phyloP scores from a whole-genome alignment of 352 stramenopile genomes.

The Phytophthora pinifolia region DNA sequence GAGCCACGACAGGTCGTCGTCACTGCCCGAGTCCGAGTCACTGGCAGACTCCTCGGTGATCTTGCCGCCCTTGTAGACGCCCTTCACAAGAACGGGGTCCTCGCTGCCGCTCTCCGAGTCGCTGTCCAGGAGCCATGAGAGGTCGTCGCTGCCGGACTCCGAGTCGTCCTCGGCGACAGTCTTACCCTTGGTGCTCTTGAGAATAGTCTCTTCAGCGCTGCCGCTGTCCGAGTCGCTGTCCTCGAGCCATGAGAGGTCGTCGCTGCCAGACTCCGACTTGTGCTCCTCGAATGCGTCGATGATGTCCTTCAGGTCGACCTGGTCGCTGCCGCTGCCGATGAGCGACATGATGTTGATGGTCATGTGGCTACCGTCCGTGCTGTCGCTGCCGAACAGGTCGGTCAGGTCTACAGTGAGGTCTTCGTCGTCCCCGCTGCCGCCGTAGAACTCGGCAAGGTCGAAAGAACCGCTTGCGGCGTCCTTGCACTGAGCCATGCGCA shows the following conservation, averaged over 20 bases:
- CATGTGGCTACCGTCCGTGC: constrained; percentile 10
- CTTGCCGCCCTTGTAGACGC: constrained; percentile 1
- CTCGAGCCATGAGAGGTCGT: constrained; percentile 13
- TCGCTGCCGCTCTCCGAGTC: not conserved
- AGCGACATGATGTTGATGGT: constrained; percentile 25
- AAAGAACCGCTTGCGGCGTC: constrained; percentile 1
- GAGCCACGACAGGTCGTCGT: not conserved
- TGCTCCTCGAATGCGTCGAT: constrained; percentile 19
- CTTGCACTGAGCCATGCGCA: constrained; percentile 30
- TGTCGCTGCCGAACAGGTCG: constrained; percentile 25
- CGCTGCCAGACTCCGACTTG: constrained; percentile 8
- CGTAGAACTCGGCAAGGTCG: constrained; percentile 9
- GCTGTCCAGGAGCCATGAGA: constrained; percentile 20
- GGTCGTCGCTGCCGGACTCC: constrained; percentile 16
- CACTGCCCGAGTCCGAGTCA: not conserved
- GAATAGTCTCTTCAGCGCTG: constrained; percentile 8
- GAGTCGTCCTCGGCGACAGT: not conserved
- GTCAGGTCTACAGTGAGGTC: constrained; percentile 24
- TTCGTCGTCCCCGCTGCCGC: constrained; percentile 18
- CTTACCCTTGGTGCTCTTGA: constrained; percentile 13
- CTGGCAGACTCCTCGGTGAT: not conserved
- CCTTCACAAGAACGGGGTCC: not conserved
- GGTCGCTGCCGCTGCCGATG: constrained; percentile 27
- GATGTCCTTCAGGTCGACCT: constrained; percentile 23
- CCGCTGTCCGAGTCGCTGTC: constrained; percentile 11